Evolutionary conservation across 345 rosid species (phyloP).

Genomic region (Camelina laxa): DNA sequence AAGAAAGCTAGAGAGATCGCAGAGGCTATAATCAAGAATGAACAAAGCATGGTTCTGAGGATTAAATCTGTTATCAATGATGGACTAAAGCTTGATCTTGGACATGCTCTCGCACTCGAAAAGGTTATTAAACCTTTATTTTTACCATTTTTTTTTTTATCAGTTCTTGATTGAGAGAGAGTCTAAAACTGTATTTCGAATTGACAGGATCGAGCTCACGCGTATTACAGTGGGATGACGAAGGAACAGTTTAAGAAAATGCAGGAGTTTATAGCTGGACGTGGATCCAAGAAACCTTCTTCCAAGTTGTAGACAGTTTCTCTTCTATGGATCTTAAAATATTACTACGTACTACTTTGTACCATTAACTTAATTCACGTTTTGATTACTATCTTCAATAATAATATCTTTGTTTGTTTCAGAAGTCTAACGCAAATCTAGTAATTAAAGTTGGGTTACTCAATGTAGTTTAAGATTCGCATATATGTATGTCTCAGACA

Average conservation of each 20-base stretch:
- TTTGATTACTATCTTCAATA: constrained; percentile 4
- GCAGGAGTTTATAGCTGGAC: constrained; percentile 86
- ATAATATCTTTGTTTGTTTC: constrained; percentile 12
- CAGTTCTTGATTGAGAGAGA: neutral
- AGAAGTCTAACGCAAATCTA: neutral
- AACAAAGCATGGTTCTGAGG: constrained; percentile 74
- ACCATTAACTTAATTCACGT: neutral
- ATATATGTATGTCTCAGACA: no score
- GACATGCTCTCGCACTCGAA: constrained; percentile 73
- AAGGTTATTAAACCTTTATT: constrained; percentile 60
- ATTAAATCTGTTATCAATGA: constrained; percentile 83
- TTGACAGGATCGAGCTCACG: constrained; percentile 78
- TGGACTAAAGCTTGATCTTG: constrained; percentile 77
- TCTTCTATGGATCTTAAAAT: neutral
- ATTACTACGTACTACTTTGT: neutral
- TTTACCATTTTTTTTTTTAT: neutral
- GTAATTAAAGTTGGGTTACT: constrained; percentile 2
- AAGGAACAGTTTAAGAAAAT: constrained; percentile 93
- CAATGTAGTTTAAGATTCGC: constrained; percentile 9
- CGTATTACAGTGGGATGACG: constrained; percentile 77
- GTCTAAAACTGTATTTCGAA: neutral
- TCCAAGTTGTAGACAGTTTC: constrained; percentile 57
- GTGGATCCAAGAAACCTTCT: constrained; percentile 63
- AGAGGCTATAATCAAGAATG: constrained; percentile 65
- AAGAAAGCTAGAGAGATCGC: constrained; percentile 75